A percentile compares a stretch with the other conserved stretches of the same genome.
phyloP scores from a whole-genome alignment of 768 basidiomycete genomes.

The Nidularia pulvinata region DNA sequence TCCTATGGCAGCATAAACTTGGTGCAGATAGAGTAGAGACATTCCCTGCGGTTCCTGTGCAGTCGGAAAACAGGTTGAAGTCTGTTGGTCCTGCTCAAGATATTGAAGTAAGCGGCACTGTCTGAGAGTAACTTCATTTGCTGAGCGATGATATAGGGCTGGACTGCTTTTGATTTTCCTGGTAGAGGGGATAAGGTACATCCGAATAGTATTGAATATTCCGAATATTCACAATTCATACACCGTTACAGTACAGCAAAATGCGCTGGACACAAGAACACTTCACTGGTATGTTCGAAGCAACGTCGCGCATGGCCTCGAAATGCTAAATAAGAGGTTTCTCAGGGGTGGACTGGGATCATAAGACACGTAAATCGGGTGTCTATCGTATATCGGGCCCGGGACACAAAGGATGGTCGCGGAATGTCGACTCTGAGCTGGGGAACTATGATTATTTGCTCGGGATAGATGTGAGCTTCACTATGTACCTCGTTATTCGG shows the following conservation, averaged over 20 bases:
- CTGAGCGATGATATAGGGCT: constrained; percentile 44
- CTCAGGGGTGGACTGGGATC: constrained; percentile 84
- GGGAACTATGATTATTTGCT: constrained; percentile 89
- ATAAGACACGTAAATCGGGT: constrained; percentile 56
- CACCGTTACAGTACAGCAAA: constrained; percentile 55
- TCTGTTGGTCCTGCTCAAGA: constrained; percentile 55
- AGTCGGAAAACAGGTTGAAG: constrained; percentile 65
- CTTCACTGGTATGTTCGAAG: constrained; percentile 59
- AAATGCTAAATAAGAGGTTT: not conserved
- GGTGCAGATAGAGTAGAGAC: constrained; percentile 80
- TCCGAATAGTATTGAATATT: not conserved
- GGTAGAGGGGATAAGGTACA: constrained; percentile 71
- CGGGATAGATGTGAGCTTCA: constrained; percentile 59
- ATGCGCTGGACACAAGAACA: constrained; percentile 78
- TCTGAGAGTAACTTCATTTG: not conserved
- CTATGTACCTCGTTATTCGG: not conserved
- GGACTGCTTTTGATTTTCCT: constrained; percentile 88
- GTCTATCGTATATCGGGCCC: constrained; percentile 73
- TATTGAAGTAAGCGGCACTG: constrained; percentile 54
- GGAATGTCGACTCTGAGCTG: constrained; percentile 76
- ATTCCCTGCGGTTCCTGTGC: constrained; percentile 71
- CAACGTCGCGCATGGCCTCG: not conserved
- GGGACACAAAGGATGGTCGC: constrained; percentile 80
- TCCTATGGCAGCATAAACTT: constrained; percentile 63
- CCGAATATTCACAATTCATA: not conserved